Base-by-base conservation (phyloP, 768 basidiomycete genomes). In the Panus rudis region DNA sequence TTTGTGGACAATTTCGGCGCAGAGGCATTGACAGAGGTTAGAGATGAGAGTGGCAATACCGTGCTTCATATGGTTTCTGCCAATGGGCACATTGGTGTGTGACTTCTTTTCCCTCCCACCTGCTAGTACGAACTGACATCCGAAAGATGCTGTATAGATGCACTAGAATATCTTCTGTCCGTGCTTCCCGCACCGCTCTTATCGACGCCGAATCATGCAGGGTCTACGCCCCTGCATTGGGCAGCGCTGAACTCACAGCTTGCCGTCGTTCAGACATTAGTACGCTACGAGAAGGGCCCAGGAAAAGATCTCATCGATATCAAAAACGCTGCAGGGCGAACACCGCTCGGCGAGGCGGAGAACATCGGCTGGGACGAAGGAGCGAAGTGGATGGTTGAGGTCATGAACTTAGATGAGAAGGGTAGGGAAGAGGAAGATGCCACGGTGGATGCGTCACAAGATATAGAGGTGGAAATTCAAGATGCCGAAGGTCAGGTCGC, bases 171-270 rank as follows among this genome's bases (percentile, higher is more conserved):
- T 54, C 71, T 97, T 12, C 71, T 94, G 3, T 75, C 88, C 2
- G 58, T 78, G 42, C 53, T 76, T 14, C 62, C 70, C 6, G 59
- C 81, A 10, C 60, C 72, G 2, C 62, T 89, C 6, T 56, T 92
- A 17, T 64, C 78, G 2, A 65, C 69, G 1, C 75, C 75, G 46
- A 97, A 96, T 57, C 60, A 60, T 22, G 72, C 86, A 0, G 72
- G 79, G 40, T 93, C 92, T 20, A 93, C 88, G 2, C 74, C 93
- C 6, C 64, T 96, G 5, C 93, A 97, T 56, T 96, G 92, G 92
- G 92, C 92, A 0, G 78, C 86, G 2, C 61, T 92, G 30, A 97
- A 96, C 60, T 67, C 73, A 2, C 92, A 93, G 52, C 74, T 94
- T 3, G 57, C 63, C 6, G 58, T 80, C 37, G 71, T 74, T 1